Evolutionary conservation across 768 basidiomycete genomes (phyloP).

Genomic region (Boletus rufocinnamomeus): DNA sequence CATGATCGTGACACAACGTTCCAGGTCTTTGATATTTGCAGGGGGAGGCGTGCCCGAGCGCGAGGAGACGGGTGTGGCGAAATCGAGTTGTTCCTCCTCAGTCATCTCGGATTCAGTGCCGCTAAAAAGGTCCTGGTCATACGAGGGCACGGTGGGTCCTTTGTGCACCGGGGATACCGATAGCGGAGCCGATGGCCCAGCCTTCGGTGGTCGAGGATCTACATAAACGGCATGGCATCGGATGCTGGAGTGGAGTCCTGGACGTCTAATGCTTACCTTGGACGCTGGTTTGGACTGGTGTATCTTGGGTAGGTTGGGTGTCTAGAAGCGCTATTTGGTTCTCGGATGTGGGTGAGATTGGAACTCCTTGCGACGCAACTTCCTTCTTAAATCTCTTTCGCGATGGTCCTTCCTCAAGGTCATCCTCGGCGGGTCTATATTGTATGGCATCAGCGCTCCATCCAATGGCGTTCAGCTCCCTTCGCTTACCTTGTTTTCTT

Average conservation of each 20-base stretch:
- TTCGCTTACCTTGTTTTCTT: constrained; percentile 17
- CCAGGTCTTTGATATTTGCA: constrained; percentile 21
- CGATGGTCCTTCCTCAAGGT: constrained; percentile 13
- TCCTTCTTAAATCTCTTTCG: constrained; percentile 19
- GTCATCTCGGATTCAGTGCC: constrained; percentile 29
- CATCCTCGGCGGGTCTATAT: constrained; percentile 10
- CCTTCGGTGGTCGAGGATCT: constrained; percentile 5
- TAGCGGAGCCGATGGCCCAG: constrained; percentile 3
- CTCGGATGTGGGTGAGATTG: background rate
- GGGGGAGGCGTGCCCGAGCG: constrained; percentile 22
- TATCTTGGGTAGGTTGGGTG: background rate
- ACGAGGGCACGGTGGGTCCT: background rate
- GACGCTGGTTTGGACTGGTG: background rate
- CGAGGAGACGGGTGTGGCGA: constrained; percentile 27
- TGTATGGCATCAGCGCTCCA: background rate
- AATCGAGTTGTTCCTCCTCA: constrained; percentile 21
- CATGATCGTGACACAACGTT: constrained; percentile 31
- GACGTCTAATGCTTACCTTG: constrained; percentile 1
- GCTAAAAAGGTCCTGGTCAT: constrained; percentile 17
- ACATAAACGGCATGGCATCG: background rate
- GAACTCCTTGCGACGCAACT: background rate
- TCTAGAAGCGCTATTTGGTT: background rate
- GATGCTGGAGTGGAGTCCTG: background rate
- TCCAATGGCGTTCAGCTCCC: background rate
- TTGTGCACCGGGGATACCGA: background rate